Evolutionary conservation across 1,139 yeast genomes (phyloP), one percentile per base, ranked within the genome.

Genomic region (Blastobotrys apis): DNA sequence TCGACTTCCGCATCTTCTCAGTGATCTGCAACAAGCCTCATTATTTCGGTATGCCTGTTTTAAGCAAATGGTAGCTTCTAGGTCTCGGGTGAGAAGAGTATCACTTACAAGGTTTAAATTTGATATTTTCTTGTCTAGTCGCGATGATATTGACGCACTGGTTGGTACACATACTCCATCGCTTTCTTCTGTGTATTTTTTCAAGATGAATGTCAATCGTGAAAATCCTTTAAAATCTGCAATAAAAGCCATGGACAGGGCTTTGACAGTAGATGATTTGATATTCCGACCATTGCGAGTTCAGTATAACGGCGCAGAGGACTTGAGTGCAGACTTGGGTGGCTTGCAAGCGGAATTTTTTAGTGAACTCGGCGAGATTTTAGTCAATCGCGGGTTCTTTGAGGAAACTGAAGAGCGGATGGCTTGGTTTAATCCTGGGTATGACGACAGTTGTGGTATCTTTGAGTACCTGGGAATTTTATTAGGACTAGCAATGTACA

Each of bases 261-360:
- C 53, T 2, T 22, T 53, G 21, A 25, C 33, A 27, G 38, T 52
- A n/a, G 52, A 49, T 15, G 48, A 45, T 22, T 26, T 47, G 43
- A 37, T 58, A 13, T 46, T 46, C 8, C 47, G 58, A 4, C 63
- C 65, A 1, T 44, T 60, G 16, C 47, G 52, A 39, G 53, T 61
- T 4, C 36, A 50, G 25, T 57, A 57, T 42, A 9, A 10, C 10
- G 51, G 50, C 1, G 43, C 36, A 4, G 56, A 56, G 5, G 59
- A 57, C 27, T 32, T 57, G 9, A 62, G 57, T 13, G 44, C 56
- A 2, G 65, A 61, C 34, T 56, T 54, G 8, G 65, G 65, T 13
- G 65, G 65, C 4, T 59, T 60, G 5, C 62, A 59, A 40, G 47
- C 51, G 22, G 65, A 61, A 41, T 56, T 60, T 17, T 61, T 61